Evolutionary conservation across 163 green algal species (phyloP).

Genomic region (Trebouxia gelatinosa): DNA sequence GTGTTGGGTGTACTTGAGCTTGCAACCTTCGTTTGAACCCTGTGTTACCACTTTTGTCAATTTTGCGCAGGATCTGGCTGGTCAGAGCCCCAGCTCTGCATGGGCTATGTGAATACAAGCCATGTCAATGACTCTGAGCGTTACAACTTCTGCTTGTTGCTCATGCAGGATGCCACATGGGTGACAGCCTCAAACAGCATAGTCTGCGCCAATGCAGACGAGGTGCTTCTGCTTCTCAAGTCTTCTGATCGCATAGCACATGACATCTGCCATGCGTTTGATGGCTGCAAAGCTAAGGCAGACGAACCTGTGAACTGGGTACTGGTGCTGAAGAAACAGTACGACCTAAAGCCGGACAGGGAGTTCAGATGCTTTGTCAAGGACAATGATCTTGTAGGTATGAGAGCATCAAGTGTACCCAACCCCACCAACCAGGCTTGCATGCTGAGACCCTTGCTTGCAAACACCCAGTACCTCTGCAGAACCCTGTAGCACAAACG

Average conservation of each 20-base stretch:
- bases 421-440: no score
- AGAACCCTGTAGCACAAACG: no score
- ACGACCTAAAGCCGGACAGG: constrained; percentile 74
- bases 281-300: constrained; percentile 25
- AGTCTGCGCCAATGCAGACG: constrained; percentile 72
- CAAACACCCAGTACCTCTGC: background rate
- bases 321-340: constrained; percentile 80
- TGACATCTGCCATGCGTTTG: constrained; percentile 70
- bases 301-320: constrained; percentile 26
- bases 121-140: no score
- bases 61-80: no score
- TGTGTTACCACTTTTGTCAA: no score
- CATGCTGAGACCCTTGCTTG: background rate
- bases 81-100: background rate
- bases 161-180: constrained; percentile 80
- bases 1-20: no score
- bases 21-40: no score
- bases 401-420: background rate
- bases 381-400: constrained; percentile 58
- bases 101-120: background rate
- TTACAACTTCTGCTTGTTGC: no score
- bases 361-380: constrained; percentile 94
- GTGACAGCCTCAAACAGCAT: constrained; percentile 61
- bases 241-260: constrained; percentile 84
- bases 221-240: constrained; percentile 92